Base-by-base conservation (phyloP, 129 eudicot species). In the Solidago caesia region DNA sequence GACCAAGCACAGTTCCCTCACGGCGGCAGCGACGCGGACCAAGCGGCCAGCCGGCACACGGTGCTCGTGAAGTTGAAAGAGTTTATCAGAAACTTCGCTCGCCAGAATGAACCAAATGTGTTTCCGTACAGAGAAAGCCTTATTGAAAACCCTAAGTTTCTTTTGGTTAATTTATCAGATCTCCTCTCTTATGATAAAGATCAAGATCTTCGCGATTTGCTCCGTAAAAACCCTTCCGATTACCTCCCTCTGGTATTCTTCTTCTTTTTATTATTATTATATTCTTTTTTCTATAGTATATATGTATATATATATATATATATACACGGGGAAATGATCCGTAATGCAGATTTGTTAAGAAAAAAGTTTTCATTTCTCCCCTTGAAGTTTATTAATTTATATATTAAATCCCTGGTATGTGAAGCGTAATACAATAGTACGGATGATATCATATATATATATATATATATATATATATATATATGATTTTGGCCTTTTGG, bases 1-100 rank as follows among this genome's bases (percentile, higher is more conserved):
- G 99, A 95, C 85, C 99, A 95, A 68, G 97, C 99, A 5, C 97
- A 95, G 83, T 95, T 88, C 75, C 97, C 96, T 46, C 87, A 62
- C 21, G 96, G 91, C 67, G 82, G 73, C 77, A 73, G 72, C 64
- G 85, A 82, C 69, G 89, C 71, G 0, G 92, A 81, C 43, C 92
- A 79, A 71, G 83, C 87, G 57, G 79, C 91, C 12, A 91, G 81
- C 81, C 97, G 99, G 42, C 99, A 95, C 85, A 81, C 89, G 4
- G 86, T 83, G 13, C 92, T 95, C 51, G 73, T 83, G 61, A 95
- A 95, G 71, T 85, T 95, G 74, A 91, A 91, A 77, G 99, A 95
- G 84, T 95, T 95, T 80, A 88, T 95, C 33, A 57, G 96, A 33
- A 84, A 82, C 82, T 95, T 91, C 49, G 94, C 89, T 51, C 86